A percentile compares a stretch with the other conserved stretches of the same genome.
These are phyloP conservation scores for Alternaria sp. DNA, from an alignment of 2,329 filamentous ascomycete genomes.

Conservation along the genomic window DNA sequence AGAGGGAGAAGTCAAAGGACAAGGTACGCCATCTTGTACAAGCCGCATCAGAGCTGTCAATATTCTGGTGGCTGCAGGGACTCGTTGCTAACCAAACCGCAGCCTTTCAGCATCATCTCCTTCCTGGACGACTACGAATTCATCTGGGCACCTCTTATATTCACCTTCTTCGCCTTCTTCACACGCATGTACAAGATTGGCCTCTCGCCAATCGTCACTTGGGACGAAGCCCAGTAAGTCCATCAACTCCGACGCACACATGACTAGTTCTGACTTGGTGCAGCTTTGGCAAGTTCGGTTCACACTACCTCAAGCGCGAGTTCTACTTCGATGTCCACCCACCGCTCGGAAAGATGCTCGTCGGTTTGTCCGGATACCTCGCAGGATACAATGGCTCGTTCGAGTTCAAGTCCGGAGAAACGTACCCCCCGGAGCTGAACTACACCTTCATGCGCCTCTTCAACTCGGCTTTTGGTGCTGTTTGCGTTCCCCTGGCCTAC, in stretches of 20 bases:
- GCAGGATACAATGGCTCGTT: constrained; percentile 99
- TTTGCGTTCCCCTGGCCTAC: constrained; percentile 93
- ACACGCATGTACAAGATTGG: constrained; percentile 75
- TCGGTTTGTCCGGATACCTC: constrained; percentile 93
- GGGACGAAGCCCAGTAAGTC: constrained; percentile 78
- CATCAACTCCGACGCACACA: neutral
- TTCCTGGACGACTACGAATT: constrained; percentile 71
- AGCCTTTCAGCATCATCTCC: constrained; percentile 66
- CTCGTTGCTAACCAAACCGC: constrained; percentile 26
- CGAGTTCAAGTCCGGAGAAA: constrained; percentile 98
- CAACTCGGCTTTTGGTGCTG: constrained; percentile 92
- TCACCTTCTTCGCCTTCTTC: constrained; percentile 71
- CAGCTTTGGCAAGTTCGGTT: constrained; percentile 96
- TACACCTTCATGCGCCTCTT: constrained; percentile 99
- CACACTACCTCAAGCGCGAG: constrained; percentile 98
- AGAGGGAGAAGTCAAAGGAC: constrained; percentile 58
- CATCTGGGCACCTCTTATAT: constrained; percentile 69
- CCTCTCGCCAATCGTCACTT: constrained; percentile 75
- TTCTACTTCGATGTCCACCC: constrained; percentile 99
- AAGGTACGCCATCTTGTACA: constrained; percentile 49
- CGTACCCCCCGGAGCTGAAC: constrained; percentile 90
- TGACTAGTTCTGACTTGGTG: constrained; percentile 30
- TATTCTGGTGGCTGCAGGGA: constrained; percentile 5
- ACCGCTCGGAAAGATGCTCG: constrained; percentile 97
- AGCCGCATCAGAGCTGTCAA: constrained; percentile 12